phyloP scores from a whole-genome alignment of 306 rosid genomes.

The Trifolium subterraneum region DNA sequence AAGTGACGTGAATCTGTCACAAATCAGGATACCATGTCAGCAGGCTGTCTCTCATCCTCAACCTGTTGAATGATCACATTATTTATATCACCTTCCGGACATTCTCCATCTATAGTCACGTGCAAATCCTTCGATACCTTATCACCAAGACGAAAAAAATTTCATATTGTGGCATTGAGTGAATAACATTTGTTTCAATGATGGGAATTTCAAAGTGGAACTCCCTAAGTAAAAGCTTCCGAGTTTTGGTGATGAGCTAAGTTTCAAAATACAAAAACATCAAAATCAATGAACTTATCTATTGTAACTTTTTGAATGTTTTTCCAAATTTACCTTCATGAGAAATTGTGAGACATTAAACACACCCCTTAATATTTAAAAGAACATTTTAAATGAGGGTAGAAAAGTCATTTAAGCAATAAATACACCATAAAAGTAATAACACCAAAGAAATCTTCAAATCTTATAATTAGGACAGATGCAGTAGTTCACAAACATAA shows the following conservation, averaged over 20 bases:
- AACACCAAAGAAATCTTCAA: too few species aligned
- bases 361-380: too few species aligned
- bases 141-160: not conserved
- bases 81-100: not conserved
- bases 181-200: not conserved
- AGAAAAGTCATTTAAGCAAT: too few species aligned
- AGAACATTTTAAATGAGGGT: too few species aligned
- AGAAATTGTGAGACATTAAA: too few species aligned
- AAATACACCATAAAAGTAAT: too few species aligned
- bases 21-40: not conserved
- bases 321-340: too few species aligned
- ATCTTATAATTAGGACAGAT: too few species aligned
- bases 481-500: too few species aligned
- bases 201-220: conserved; percentile 20
- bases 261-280: not conserved
- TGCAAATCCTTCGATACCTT: not conserved
- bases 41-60: too few species aligned
- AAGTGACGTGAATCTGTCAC: not conserved
- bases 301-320: too few species aligned
- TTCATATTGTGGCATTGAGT: not conserved
- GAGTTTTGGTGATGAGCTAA: not conserved
- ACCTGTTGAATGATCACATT: not conserved
- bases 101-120: not conserved
- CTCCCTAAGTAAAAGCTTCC: conserved; percentile 36
- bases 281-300: too few species aligned